A percentile compares a stretch with the other conserved stretches of the same genome.
These are phyloP conservation scores for Conticribra guillardii DNA, from an alignment of 108 stramenopile genomes.

Conservation along the genomic window DNA sequence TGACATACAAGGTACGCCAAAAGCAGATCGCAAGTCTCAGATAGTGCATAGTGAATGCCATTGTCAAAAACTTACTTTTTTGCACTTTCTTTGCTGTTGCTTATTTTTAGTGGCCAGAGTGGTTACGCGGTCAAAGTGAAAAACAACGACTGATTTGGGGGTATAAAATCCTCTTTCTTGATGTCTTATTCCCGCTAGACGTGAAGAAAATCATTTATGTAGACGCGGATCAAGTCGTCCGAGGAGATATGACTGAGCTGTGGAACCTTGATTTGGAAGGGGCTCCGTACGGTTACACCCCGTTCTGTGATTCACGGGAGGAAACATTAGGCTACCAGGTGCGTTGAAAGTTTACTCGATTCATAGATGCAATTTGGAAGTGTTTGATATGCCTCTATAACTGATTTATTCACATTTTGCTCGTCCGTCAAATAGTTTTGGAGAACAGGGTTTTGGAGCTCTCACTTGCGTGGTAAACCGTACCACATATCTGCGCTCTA, in stretches of 20 bases:
- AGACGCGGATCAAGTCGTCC: conserved; percentile 97
- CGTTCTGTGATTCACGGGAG: conserved; percentile 93
- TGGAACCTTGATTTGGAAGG: conserved; percentile 97
- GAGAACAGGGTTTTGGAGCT: conserved; percentile 93
- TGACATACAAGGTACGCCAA: conserved; percentile 50
- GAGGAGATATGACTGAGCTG: conserved; percentile 96
- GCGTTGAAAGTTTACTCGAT: conserved; percentile 30
- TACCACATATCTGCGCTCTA: conserved; percentile 99
- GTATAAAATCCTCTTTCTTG: conserved; percentile 99
- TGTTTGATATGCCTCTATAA: too few species aligned
- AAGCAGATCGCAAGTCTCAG: too few species aligned
- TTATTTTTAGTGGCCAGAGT: conserved; percentile 99
- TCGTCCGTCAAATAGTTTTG: too few species aligned
- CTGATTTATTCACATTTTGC: too few species aligned
- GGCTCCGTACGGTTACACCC: conserved; percentile 94
- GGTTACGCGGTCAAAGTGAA: conserved; percentile 96
- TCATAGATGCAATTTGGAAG: conserved; percentile 4
- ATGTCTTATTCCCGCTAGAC: conserved; percentile 97
- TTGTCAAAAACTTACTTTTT: conserved; percentile 46
- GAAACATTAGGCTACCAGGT: conserved; percentile 90
- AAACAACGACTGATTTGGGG: conserved; percentile 99
- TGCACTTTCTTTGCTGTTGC: conserved; percentile 13
- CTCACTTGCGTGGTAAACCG: conserved; percentile 90
- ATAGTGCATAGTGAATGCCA: too few species aligned
- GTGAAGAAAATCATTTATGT: conserved; percentile 97